Conservation (phyloP, 208 protist species). For the Histomonas meleagridis region DNA sequence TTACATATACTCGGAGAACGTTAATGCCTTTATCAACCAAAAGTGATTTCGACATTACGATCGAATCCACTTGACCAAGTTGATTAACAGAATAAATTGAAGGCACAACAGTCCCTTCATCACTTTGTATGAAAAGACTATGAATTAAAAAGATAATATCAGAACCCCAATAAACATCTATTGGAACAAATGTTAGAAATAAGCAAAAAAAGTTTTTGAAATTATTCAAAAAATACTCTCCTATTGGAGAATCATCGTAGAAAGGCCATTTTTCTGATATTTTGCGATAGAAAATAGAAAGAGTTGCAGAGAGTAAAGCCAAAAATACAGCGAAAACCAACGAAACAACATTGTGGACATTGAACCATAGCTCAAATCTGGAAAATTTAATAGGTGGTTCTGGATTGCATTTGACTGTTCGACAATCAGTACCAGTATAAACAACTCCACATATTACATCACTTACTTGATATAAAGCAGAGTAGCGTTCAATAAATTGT, state of each 20-base stretch:
- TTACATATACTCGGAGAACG: no score
- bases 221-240: background rate
- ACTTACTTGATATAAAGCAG: background rate
- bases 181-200: background rate
- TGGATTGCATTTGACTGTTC: no score
- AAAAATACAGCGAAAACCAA: background rate
- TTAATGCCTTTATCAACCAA: background rate
- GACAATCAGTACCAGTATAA: background rate
- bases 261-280: background rate
- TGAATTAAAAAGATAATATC: background rate
- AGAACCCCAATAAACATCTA: background rate
- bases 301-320: background rate
- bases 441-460: background rate
- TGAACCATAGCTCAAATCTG: background rate
- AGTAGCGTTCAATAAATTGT: constrained; percentile 14
- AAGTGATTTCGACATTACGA: background rate
- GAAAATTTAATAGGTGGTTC: background rate
- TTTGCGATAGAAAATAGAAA: background rate
- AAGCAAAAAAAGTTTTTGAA: background rate
- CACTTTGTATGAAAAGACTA: no score
- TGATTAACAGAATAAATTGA: background rate
- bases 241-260: background rate
- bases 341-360: background rate
- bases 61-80: background rate
- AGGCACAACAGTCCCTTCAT: background rate